Evolutionary conservation across 352 stramenopile species (phyloP).

Genomic region (Pelagophyceae sp.): DNA sequence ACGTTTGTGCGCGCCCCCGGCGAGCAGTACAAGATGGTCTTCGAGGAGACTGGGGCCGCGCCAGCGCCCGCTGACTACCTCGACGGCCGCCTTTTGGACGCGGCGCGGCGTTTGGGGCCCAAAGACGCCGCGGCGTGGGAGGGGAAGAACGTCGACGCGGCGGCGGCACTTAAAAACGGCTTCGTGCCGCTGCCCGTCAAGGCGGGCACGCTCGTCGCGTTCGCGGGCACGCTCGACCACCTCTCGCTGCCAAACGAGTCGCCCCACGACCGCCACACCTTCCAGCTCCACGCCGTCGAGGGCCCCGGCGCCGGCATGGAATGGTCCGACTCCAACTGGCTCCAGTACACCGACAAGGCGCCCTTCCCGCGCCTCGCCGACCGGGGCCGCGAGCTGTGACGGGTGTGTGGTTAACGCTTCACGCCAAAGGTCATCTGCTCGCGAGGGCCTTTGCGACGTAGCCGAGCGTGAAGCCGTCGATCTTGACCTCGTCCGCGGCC

Average conservation of each 20-base stretch:
- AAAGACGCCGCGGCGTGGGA: background rate
- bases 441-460: too few species aligned
- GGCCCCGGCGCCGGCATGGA: conserved; percentile 57
- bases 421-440: too few species aligned
- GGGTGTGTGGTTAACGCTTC: too few species aligned
- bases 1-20: conserved; percentile 47
- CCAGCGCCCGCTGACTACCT: conserved; percentile 40
- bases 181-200: conserved; percentile 60
- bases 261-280: conserved; percentile 74
- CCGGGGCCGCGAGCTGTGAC: background rate
- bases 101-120: conserved; percentile 44
- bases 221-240: conserved; percentile 85
- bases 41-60: too few species aligned
- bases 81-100: conserved; percentile 47
- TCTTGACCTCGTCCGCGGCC: too few species aligned
- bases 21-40: conserved; percentile 20
- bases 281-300: conserved; percentile 89
- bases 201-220: conserved; percentile 80
- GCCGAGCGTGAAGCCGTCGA: too few species aligned
- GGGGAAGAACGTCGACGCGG: conserved; percentile 29
- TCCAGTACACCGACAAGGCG: background rate
- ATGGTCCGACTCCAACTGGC: conserved; percentile 5
- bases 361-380: background rate
- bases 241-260: conserved; percentile 83
- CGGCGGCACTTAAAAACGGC: conserved; percentile 50